Evolutionary conservation across 176 grass and related monocot genomes (phyloP), one percentile per base, ranked within the genome.

Genomic region (Pharus latifolius): DNA sequence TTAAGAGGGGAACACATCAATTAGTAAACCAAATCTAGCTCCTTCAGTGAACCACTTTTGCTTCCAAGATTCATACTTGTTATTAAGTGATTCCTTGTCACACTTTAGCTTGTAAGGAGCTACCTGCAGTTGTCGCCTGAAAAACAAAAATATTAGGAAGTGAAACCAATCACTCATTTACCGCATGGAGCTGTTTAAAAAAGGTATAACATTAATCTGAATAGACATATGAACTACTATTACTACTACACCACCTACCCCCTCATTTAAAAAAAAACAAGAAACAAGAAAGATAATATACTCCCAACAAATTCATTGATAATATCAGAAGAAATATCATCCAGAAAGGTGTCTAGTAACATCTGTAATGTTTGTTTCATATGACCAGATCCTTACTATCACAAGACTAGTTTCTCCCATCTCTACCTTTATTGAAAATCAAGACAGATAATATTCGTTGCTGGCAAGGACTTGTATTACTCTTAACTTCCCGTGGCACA

Each of bases 71-170:
- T 70, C 77, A 46, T 91, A 99, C 96, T 84, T 83, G 56, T 65
- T 73, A 73, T 95, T 99, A 73, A 99, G 96, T 68, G 76, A 69
- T 42, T 99, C 96, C 43, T 84, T 88, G 59, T 95, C 96, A 23
- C 96, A 99, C 76, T 91, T 99, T 56, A 99, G 79, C 76, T 90
- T 99, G 78, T 95, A 99, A 2, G 87, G 75, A 65, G 87, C 68
- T 56, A 84, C 70, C 80, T 95, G 96, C n/a, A 78, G 78, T 49
- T 99, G 96, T 46, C 96, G 75, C 90, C 96, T 99, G 82, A 67
- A 85, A 88, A 57, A 49, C 5, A 60, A 26, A 49, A 72, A 49
- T 72, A 30, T 72, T 73, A 80, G 48, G 26, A 69, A 66, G 59
- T n/a, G 35, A 65, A 58, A 51, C 1, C 12, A 17, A 40, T 62